Evolutionary conservation across 1,139 yeast genomes (phyloP).

Genomic region (Debaryomycetaceae sp.): DNA sequence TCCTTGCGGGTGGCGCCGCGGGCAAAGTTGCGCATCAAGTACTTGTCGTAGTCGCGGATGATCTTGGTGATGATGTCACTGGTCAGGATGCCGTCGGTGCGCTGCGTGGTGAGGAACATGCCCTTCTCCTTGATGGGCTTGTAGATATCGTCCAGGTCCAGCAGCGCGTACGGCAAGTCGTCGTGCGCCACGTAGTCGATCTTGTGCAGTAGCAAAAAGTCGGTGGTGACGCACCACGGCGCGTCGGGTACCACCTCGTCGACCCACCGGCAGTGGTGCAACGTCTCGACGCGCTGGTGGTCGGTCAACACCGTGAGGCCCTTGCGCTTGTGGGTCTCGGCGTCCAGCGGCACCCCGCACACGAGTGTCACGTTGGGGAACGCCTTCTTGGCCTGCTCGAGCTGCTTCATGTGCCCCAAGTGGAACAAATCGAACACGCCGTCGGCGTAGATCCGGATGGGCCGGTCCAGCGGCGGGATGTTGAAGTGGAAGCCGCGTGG

Average conservation of each 20-base stretch:
- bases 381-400: slow-evolving; percentile 95
- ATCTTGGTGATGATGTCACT: slow-evolving; percentile 94
- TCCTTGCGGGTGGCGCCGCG: slow-evolving; percentile 97
- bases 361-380: slow-evolving; percentile 79
- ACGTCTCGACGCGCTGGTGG: slow-evolving; percentile 81
- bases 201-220: slow-evolving; percentile 69
- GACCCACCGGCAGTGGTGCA: slow-evolving; percentile 92
- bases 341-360: slow-evolving; percentile 88
- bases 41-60: slow-evolving; percentile 93
- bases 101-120: slow-evolving; percentile 87
- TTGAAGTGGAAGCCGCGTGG: slow-evolving; percentile 71
- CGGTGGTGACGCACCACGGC: slow-evolving; percentile 92
- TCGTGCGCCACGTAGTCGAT: slow-evolving; percentile 98
- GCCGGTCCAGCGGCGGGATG: slow-evolving; percentile 79
- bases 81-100: slow-evolving; percentile 95
- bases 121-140: slow-evolving; percentile 88
- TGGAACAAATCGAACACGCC: slow-evolving; percentile 97
- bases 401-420: slow-evolving; percentile 94
- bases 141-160: slow-evolving; percentile 85
- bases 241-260: slow-evolving; percentile 93
- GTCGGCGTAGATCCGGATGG: slow-evolving; percentile 90
- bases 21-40: slow-evolving; percentile 93
- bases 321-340: slow-evolving; percentile 85
- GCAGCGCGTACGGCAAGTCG: slow-evolving; percentile 89
- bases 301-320: slow-evolving; percentile 91